These are phyloP conservation scores for Ballota nigra DNA, from an alignment of 257 asterid genomes.

Conservation along the genomic window DNA sequence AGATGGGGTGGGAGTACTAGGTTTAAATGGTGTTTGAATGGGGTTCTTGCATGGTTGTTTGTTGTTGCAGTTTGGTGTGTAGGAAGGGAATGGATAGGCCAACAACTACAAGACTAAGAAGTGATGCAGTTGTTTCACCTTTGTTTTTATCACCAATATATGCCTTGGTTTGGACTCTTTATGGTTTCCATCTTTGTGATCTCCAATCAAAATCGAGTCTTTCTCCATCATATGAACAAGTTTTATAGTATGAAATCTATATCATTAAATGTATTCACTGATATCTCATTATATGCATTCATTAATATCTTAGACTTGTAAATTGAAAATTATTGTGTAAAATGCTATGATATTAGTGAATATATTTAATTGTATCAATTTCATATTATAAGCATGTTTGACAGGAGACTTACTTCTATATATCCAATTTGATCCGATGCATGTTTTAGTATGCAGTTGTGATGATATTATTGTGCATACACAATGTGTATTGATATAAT, in stretches of 20 bases:
- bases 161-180: constrained; percentile 35
- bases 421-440: background rate
- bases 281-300: too few species aligned
- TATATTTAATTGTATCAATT: too few species aligned
- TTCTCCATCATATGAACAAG: too few species aligned
- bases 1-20: background rate
- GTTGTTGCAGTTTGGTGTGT: constrained; percentile 23
- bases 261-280: too few species aligned
- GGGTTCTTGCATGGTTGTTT: constrained; percentile 13
- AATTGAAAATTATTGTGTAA: too few species aligned
- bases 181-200: constrained; percentile 23
- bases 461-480: background rate
- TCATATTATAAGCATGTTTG: too few species aligned
- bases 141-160: constrained; percentile 32
- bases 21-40: constrained; percentile 2
- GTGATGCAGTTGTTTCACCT: constrained; percentile 37
- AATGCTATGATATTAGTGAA: too few species aligned
- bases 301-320: too few species aligned
- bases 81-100: constrained; percentile 32
- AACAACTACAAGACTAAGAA: constrained; percentile 31
- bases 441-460: background rate
- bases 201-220: constrained; percentile 16
- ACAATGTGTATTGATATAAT: background rate
- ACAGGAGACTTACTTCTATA: too few species aligned
- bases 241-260: too few species aligned